phyloP scores from a whole-genome alignment of 2,329 filamentous ascomycete species.

The Pseudogymnoascus verrucosus region DNA sequence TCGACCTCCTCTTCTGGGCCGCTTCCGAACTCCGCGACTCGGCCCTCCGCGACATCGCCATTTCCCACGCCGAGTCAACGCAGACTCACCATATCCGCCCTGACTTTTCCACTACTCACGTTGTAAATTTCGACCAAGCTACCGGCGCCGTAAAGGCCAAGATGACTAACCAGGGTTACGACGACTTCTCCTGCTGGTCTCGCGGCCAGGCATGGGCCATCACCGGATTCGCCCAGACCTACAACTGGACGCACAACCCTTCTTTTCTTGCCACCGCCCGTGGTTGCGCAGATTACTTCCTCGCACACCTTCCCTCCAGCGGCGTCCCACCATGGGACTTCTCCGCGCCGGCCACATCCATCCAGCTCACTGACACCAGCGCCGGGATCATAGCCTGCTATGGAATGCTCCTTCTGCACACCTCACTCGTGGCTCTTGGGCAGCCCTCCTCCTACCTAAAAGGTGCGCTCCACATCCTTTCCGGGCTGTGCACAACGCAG shows the following conservation, averaged over 20 bases:
- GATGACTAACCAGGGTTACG: slow-evolving; percentile 41
- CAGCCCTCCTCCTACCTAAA: slow-evolving; percentile 24
- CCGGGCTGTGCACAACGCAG: slow-evolving; percentile 20
- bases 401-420: slow-evolving; percentile 32
- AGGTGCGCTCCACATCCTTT: slow-evolving; percentile 22
- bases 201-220: slow-evolving; percentile 44
- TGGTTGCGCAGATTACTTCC: slow-evolving; percentile 38
- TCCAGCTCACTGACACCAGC: slow-evolving; percentile 31
- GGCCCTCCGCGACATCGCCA: slow-evolving; percentile 29
- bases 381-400: slow-evolving; percentile 34
- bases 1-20: slow-evolving; percentile 36
- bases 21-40: slow-evolving; percentile 28
- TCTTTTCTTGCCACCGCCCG: slow-evolving; percentile 36
- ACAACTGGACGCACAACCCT: slow-evolving; percentile 36
- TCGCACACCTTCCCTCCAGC: slow-evolving; percentile 30
- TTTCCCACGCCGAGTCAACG: slow-evolving; percentile 33
- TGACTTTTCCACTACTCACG: slow-evolving; percentile 34
- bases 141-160: slow-evolving; percentile 33
- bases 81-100: slow-evolving; percentile 33
- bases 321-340: slow-evolving; percentile 44
- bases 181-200: slow-evolving; percentile 37
- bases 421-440: slow-evolving; percentile 19
- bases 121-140: slow-evolving; percentile 38
- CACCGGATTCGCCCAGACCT: slow-evolving; percentile 39
- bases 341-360: slow-evolving; percentile 28